Percentiles rank a stretch among this genome's conserved stretches.
These are phyloP conservation scores for Collybia sp. DNA, from an alignment of 768 basidiomycete genomes.

Conservation along the genomic window DNA sequence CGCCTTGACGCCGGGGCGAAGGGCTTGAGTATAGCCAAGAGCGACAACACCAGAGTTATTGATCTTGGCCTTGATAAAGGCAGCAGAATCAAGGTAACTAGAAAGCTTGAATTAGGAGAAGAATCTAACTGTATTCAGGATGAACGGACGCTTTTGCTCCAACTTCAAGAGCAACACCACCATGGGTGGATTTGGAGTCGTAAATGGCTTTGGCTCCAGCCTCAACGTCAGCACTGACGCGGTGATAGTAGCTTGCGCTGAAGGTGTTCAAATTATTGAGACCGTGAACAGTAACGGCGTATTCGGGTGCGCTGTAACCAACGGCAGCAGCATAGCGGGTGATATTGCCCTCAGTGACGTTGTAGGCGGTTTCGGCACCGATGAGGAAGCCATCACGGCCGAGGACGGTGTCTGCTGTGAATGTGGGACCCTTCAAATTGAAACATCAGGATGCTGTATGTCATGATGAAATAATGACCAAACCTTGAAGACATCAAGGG, in stretches of 20 bases:
- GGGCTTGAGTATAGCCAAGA: slow-evolving; percentile 88
- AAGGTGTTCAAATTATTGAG: slow-evolving; percentile 93
- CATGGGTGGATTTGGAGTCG: slow-evolving; percentile 86
- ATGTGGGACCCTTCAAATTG: slow-evolving; percentile 79
- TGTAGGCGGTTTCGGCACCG: slow-evolving; percentile 95
- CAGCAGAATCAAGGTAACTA: slow-evolving; percentile 80
- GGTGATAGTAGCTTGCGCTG: slow-evolving; percentile 97
- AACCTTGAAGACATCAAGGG: slow-evolving; percentile 94
- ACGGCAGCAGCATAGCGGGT: slow-evolving; percentile 88
- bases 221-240: slow-evolving; percentile 86
- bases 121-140: background rate
- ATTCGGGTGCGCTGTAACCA: slow-evolving; percentile 96
- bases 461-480: background rate
- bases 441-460: background rate
- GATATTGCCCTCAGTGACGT: slow-evolving; percentile 90
- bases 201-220: slow-evolving; percentile 96
- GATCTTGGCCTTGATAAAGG: slow-evolving; percentile 98
- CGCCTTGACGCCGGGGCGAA: slow-evolving; percentile 91
- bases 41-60: slow-evolving; percentile 92
- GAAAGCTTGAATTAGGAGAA: slow-evolving; percentile 1
- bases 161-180: slow-evolving; percentile 88
- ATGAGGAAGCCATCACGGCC: slow-evolving; percentile 97
- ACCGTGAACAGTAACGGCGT: slow-evolving; percentile 90
- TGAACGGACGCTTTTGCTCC: slow-evolving; percentile 85
- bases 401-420: slow-evolving; percentile 93